phyloP scores from a whole-genome alignment of 106 monocot genomes.

The Apostasia ramifera region DNA sequence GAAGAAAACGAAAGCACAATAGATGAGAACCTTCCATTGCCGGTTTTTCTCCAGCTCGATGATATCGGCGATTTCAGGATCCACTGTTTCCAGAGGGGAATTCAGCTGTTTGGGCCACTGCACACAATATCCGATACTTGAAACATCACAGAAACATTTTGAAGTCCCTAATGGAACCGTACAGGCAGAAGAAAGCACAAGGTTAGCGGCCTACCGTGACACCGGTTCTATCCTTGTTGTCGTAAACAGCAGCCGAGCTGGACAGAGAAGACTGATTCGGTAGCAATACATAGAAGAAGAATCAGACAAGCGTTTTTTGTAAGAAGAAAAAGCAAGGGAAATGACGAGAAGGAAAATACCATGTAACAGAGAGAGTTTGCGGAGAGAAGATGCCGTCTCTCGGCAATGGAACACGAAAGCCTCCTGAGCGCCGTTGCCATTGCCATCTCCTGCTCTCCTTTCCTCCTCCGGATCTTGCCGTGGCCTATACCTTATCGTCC shows the following conservation, averaged over 20 bases:
- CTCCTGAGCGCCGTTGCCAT: slow-evolving; percentile 71
- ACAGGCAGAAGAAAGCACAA: background rate
- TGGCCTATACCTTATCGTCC: background rate
- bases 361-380: slow-evolving; percentile 44
- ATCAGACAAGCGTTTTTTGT: no score
- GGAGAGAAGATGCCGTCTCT: slow-evolving; percentile 23
- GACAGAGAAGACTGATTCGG: slow-evolving; percentile 52
- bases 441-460: slow-evolving; percentile 36
- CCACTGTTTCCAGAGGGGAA: slow-evolving; percentile 66
- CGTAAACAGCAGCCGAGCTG: slow-evolving; percentile 28
- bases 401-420: slow-evolving; percentile 43
- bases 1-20: background rate
- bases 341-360: slow-evolving; percentile 14
- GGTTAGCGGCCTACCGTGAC: slow-evolving; percentile 29
- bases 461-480: slow-evolving; percentile 17
- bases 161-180: background rate
- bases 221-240: slow-evolving; percentile 40
- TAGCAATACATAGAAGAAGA: slow-evolving; percentile 1
- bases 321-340: background rate
- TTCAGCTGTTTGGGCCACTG: slow-evolving; percentile 94
- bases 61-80: slow-evolving; percentile 88
- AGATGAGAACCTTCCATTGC: slow-evolving; percentile 80
- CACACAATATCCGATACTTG: background rate
- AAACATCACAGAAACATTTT: background rate
- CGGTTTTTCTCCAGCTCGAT: slow-evolving; percentile 92